These are phyloP conservation scores for Cinnamomum chago DNA, from an alignment of 164 flowering plant species.

Conservation along the genomic window DNA sequence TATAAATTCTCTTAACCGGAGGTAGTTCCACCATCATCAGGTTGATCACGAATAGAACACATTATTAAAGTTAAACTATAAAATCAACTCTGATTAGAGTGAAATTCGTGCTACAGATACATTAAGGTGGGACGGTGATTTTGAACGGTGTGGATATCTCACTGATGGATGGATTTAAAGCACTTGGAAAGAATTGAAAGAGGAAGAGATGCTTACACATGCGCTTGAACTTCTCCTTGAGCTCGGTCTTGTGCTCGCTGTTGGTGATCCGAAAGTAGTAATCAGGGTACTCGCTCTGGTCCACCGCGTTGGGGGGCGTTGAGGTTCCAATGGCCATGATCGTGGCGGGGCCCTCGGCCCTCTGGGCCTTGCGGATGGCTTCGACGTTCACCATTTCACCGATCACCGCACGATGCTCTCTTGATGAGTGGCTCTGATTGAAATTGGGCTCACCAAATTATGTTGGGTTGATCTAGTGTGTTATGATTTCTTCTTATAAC, in stretches of 20 bases:
- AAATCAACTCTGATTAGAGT: too few species aligned
- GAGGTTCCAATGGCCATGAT: slow-evolving; percentile 48
- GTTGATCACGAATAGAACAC: background rate
- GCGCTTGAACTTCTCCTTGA: slow-evolving; percentile 50
- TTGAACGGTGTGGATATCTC: too few species aligned
- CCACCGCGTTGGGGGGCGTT: slow-evolving; percentile 34
- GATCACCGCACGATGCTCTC: background rate
- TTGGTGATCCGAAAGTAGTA: slow-evolving; percentile 49
- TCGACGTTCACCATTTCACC: slow-evolving; percentile 27
- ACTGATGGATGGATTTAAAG: too few species aligned
- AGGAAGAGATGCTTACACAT: slow-evolving; percentile 34
- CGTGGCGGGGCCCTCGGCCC: slow-evolving; percentile 45
- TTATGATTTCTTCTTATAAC: background rate
- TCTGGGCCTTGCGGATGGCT: slow-evolving; percentile 34
- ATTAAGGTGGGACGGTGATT: too few species aligned
- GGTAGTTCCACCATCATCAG: too few species aligned
- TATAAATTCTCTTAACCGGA: too few species aligned
- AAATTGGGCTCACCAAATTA: background rate
- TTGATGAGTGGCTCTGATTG: background rate
- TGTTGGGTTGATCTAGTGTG: background rate
- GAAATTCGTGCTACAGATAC: too few species aligned
- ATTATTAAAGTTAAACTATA: too few species aligned
- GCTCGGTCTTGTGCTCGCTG: slow-evolving; percentile 40
- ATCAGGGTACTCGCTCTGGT: slow-evolving; percentile 42
- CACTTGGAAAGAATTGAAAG: background rate